Base-by-base conservation (phyloP, 2,329 filamentous ascomycete species). In the Pestalotiopsis sp. region DNA sequence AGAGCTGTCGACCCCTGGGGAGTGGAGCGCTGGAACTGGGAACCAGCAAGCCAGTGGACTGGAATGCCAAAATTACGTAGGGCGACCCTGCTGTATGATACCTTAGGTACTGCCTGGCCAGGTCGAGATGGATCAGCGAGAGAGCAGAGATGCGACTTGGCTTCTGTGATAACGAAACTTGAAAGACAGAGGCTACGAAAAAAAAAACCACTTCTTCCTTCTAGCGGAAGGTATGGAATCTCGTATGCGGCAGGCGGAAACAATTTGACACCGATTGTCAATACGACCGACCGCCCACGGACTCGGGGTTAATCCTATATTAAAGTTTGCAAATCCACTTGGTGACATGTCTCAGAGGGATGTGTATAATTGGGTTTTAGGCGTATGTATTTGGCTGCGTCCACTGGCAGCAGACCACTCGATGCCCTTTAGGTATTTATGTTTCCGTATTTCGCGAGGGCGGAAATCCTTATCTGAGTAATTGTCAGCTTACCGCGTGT, bases 1-100 rank as follows among this genome's bases (percentile, higher is more conserved):
- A 52, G 59, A 39, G 59, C 59, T 52, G 45, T 36, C 59, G 36
- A 62, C 59, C 59, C 59, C 59, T 59, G 57, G 45, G 45, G 45
- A 52, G 45, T 52, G 45, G 45, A 52, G 45, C 41, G 41, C 41
- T 27, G 31, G 57, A 14, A 12, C 20, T 23, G 17, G 57, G 7
- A 60, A 60, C 17, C 57, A 60, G 57, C 57, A 36, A 27, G 20
- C 57, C 12, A 27, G 57, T 36, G 23, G 31, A 60, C 57, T 60
- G 31, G 57, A 27, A 27, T 60, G 25, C 57, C 57, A 23, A 55
- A 23, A 52, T 52, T 52, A 52, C 45, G 45, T 52, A 52, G 45
- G 45, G 45, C 7, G 17, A 25, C 45, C 45, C 20, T 17, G 45
- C 5, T 45, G 45, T 17, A 52, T 9, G 45, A n/a, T 52, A 9